Conservation (phyloP, 208 protist species). For the Giardia duodenalis region DNA sequence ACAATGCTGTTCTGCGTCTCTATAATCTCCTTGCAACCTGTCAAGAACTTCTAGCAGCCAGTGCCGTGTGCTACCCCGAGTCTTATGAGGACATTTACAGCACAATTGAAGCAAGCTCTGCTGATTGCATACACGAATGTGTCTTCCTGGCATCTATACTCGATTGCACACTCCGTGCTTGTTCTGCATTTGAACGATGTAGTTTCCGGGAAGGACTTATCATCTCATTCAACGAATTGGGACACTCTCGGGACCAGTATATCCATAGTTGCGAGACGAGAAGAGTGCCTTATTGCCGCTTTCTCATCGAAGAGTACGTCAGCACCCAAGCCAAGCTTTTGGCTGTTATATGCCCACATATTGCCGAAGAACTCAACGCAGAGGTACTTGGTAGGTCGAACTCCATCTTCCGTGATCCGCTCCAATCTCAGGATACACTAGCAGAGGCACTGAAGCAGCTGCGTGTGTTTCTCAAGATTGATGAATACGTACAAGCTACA, state of each 20-base stretch:
- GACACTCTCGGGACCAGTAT: neutral
- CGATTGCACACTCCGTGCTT: neutral
- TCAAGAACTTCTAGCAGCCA: slow-evolving; percentile 53
- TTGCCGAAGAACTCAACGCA: slow-evolving; percentile 2
- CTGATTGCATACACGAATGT: too few species aligned
- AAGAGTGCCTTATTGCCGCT: too few species aligned
- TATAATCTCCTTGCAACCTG: slow-evolving; percentile 75
- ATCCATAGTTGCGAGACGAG: neutral
- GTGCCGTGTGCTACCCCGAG: neutral
- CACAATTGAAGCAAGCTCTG: neutral
- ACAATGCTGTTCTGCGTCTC: slow-evolving; percentile 79
- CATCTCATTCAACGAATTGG: neutral
- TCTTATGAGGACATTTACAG: neutral
- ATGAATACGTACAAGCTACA: neutral
- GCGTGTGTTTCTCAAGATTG: neutral
- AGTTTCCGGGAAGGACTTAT: slow-evolving; percentile 4
- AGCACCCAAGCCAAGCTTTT: neutral
- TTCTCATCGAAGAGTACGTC: neutral
- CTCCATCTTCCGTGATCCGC: neutral
- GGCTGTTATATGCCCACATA: neutral
- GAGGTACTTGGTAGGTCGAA: neutral
- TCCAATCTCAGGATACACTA: neutral
- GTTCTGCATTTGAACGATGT: slow-evolving; percentile 20
- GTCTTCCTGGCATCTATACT: neutral
- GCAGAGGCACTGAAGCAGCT: neutral